phyloP scores from a whole-genome alignment of 371 early-diverging fungal genomes.

The Neoconidiobolus thromboides region DNA sequence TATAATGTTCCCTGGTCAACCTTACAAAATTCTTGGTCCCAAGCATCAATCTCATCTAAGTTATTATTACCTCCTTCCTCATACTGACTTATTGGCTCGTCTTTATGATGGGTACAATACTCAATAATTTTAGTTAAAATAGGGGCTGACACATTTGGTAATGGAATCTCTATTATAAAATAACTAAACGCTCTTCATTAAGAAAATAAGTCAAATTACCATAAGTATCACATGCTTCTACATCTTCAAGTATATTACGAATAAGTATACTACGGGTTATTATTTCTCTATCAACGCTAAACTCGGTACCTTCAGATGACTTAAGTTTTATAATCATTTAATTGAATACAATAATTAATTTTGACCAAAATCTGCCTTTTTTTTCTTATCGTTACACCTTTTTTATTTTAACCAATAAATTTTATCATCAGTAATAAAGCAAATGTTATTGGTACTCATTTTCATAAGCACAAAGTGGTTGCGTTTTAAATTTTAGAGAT shows the following conservation, averaged over 20 bases:
- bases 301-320: conserved; percentile 47
- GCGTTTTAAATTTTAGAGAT: no score
- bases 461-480: no score
- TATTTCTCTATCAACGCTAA: conserved; percentile 49
- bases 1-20: conserved; percentile 80
- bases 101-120: conserved; percentile 63
- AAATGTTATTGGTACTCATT: no score
- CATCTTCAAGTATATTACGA: conserved; percentile 68
- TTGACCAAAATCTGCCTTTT: no score
- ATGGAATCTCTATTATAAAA: conserved; percentile 31
- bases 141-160: conserved; percentile 74
- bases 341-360: not conserved
- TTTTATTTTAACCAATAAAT: no score
- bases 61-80: conserved; percentile 20
- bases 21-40: conserved; percentile 64
- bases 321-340: conserved; percentile 17
- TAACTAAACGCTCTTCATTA: no score
- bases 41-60: conserved; percentile 47
- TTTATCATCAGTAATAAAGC: no score
- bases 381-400: no score
- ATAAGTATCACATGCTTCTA: conserved; percentile 28
- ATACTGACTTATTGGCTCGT: conserved; percentile 25
- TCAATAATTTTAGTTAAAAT: conserved; percentile 62
- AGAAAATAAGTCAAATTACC: not conserved
- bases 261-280: conserved; percentile 55